A percentile compares a stretch with the other conserved stretches of the same genome.
These are phyloP conservation scores for Neonothopanus nambi DNA, from an alignment of 1,284 basidiomycete species.

Conservation along the genomic window DNA sequence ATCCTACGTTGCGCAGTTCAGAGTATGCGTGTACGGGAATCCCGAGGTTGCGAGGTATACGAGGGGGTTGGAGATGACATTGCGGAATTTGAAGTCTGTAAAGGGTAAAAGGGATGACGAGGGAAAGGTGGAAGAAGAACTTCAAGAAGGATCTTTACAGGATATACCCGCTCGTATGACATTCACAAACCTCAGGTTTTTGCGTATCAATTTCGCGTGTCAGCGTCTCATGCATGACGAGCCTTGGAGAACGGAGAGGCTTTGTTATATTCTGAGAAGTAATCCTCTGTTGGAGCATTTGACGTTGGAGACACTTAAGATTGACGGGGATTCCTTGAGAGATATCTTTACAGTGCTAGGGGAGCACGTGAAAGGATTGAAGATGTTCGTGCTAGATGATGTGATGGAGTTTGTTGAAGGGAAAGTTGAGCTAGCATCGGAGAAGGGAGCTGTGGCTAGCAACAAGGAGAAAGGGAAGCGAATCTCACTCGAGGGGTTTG, in stretches of 20 bases:
- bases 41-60: background rate
- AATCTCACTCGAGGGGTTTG: background rate
- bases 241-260: background rate
- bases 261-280: background rate
- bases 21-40: background rate
- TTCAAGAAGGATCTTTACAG: too few relatives aligned
- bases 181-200: background rate
- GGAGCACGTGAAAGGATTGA: background rate
- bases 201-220: slow-evolving; percentile 1
- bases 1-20: background rate
- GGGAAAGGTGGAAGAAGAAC: too few relatives aligned
- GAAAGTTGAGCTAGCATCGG: background rate
- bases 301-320: background rate
- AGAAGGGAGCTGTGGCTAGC: too few relatives aligned
- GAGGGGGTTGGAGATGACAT: background rate
- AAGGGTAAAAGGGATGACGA: too few relatives aligned
- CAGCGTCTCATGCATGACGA: background rate
- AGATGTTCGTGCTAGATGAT: slow-evolving; percentile 1
- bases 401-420: background rate
- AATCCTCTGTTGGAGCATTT: slow-evolving; percentile 2
- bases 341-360: background rate
- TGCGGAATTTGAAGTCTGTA: too few relatives aligned
- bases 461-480: background rate
- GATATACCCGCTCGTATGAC: background rate
- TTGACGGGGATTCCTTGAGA: background rate